phyloP scores from a whole-genome alignment of 306 rosid species.

The Amphicarpaea edgeworthii region DNA sequence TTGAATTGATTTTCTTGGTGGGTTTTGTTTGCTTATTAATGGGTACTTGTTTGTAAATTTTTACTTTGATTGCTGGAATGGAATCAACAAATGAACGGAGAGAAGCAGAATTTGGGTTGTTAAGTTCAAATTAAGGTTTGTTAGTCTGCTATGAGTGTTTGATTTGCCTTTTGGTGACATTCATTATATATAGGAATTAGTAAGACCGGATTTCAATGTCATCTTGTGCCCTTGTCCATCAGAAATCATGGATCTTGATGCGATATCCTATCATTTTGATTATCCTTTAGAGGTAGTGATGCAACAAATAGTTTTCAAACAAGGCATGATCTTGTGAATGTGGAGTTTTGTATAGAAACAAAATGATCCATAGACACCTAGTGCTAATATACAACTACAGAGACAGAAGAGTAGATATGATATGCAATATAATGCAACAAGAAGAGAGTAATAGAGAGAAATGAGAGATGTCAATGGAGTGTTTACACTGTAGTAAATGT shows the following conservation, averaged over 20 bases:
- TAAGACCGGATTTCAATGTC: constrained; percentile 7
- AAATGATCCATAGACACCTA: too few relatives aligned
- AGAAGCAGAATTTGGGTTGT: constrained; percentile 18
- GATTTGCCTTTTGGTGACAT: not conserved
- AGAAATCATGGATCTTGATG: not conserved
- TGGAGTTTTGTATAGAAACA: constrained; percentile 13
- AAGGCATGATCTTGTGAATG: constrained; percentile 18
- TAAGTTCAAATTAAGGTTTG: constrained; percentile 14
- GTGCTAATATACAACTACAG: too few relatives aligned
- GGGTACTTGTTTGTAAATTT: constrained; percentile 21
- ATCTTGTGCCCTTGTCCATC: not conserved
- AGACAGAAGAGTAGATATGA: too few relatives aligned
- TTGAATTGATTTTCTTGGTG: constrained; percentile 32
- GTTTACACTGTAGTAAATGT: too few relatives aligned
- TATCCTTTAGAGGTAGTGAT: not conserved
- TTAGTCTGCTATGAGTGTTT: constrained; percentile 4
- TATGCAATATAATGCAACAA: too few relatives aligned
- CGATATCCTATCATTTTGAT: not conserved
- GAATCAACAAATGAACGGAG: not conserved
- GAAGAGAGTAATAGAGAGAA: too few relatives aligned
- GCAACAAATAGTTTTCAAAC: constrained; percentile 21
- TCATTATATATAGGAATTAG: not conserved
- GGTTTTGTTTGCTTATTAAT: constrained; percentile 44
- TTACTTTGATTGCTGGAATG: constrained; percentile 16
- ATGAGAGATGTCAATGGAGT: too few relatives aligned